Percentiles rank a stretch among this genome's conserved stretches.
phyloP scores from a whole-genome alignment of 108 stramenopile genomes.

The Conticribra weissflogii region DNA sequence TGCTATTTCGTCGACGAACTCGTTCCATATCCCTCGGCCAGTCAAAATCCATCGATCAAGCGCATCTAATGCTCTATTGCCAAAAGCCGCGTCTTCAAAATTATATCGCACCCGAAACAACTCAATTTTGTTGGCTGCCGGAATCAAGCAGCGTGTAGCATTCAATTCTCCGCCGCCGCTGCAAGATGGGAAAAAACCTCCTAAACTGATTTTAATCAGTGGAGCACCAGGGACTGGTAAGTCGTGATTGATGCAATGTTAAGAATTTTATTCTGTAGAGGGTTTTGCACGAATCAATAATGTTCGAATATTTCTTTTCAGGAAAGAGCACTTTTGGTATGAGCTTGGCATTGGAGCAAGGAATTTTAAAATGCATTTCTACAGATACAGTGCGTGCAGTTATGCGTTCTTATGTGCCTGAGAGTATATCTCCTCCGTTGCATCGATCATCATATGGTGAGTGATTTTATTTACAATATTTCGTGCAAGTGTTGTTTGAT shows the following conservation, averaged over 20 bases:
- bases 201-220: constrained; percentile 58
- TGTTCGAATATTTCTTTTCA: too few species aligned
- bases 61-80: too few species aligned
- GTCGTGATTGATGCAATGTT: too few species aligned
- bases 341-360: constrained; percentile 63
- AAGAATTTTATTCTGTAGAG: too few species aligned
- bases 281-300: too few species aligned
- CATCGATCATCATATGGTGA: constrained; percentile 67
- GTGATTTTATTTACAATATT: constrained; percentile 9
- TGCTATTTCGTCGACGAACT: too few species aligned
- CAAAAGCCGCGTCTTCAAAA: too few species aligned
- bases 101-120: too few species aligned
- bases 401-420: constrained; percentile 57
- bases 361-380: constrained; percentile 67
- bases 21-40: too few species aligned
- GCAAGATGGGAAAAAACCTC: constrained; percentile 35
- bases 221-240: constrained; percentile 62
- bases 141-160: constrained; percentile 36
- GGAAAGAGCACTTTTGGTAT: constrained; percentile 72
- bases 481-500: neutral
- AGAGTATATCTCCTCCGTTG: constrained; percentile 60
- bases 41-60: too few species aligned
- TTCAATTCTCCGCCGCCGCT: constrained; percentile 17
- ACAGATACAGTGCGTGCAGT: constrained; percentile 70
- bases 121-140: constrained; percentile 3